Percentiles rank a stretch among this genome's conserved stretches.
phyloP scores from a whole-genome alignment of 2,329 filamentous ascomycete genomes.

The Amauroascus verrucosus region DNA sequence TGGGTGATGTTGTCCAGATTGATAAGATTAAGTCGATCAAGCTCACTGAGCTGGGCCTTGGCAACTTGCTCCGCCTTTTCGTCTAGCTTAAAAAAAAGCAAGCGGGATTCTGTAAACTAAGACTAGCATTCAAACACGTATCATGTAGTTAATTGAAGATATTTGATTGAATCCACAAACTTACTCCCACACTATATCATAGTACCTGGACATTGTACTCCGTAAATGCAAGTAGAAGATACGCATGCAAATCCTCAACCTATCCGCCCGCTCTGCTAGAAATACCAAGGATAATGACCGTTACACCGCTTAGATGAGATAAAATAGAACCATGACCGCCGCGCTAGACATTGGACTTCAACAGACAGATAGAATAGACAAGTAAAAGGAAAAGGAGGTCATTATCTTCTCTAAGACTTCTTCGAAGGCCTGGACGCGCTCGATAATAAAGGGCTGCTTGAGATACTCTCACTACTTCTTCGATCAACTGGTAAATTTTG shows the following conservation, averaged over 20 bases:
- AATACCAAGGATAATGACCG: background rate
- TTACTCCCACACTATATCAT: background rate
- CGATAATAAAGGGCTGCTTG: background rate
- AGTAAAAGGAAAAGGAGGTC: background rate
- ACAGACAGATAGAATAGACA: background rate
- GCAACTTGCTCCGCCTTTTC: background rate
- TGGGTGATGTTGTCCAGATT: constrained; percentile 1
- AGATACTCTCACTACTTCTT: background rate
- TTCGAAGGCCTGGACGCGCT: background rate
- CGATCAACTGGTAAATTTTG: background rate
- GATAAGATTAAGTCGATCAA: constrained; percentile 3
- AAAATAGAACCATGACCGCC: background rate
- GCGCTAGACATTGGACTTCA: background rate
- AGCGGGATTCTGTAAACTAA: too few relatives aligned
- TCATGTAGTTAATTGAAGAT: too few relatives aligned
- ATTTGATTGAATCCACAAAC: too few relatives aligned
- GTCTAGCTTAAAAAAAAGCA: background rate
- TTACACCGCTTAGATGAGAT: background rate
- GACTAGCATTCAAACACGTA: too few relatives aligned
- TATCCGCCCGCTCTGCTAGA: background rate
- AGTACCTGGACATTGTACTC: background rate
- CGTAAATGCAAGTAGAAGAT: background rate
- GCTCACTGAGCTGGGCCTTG: background rate
- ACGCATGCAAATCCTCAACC: background rate
- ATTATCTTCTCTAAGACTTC: background rate